Conservation (phyloP, 805 yeast genomes). For the Candida mattraensis region DNA sequence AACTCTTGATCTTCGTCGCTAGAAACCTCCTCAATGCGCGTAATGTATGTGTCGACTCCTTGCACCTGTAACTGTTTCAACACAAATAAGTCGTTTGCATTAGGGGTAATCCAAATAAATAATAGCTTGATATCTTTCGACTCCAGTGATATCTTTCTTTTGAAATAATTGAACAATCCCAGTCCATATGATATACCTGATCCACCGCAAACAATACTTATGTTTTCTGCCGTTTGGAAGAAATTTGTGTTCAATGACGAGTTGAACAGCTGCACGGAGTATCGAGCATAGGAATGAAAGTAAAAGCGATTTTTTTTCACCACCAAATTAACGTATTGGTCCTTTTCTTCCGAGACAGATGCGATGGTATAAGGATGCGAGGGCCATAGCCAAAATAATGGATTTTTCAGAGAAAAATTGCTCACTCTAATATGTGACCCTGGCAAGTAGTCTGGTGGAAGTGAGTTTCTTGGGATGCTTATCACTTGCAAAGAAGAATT, state of each 20-base stretch:
- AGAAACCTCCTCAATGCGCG: constrained; percentile 23
- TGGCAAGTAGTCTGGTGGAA: constrained; percentile 38
- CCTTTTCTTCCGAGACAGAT: constrained; percentile 32
- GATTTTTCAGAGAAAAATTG: constrained; percentile 37
- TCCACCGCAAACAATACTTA: constrained; percentile 65
- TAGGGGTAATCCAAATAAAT: constrained; percentile 56
- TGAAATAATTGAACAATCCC: constrained; percentile 47
- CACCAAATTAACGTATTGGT: constrained; percentile 42
- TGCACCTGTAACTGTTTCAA: constrained; percentile 38
- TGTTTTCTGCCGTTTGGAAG: constrained; percentile 48
- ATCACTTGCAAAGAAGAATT: constrained; percentile 25
- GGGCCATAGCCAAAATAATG: constrained; percentile 50
- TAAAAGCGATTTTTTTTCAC: constrained; percentile 43
- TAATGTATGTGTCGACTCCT: constrained; percentile 41
- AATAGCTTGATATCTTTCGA: constrained; percentile 34
- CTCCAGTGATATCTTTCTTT: constrained; percentile 21
- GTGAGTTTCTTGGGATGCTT: constrained; percentile 19
- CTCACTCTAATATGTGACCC: constrained; percentile 58
- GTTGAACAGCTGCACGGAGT: constrained; percentile 41
- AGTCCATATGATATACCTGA: constrained; percentile 68
- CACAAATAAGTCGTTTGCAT: constrained; percentile 46
- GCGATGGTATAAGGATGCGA: constrained; percentile 71
- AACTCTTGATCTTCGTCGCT: constrained; percentile 6
- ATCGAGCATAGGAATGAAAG: constrained; percentile 32
- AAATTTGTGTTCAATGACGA: constrained; percentile 46